Conservation (phyloP, 1,284 basidiomycete genomes). For the Cryptococcus sp. region DNA sequence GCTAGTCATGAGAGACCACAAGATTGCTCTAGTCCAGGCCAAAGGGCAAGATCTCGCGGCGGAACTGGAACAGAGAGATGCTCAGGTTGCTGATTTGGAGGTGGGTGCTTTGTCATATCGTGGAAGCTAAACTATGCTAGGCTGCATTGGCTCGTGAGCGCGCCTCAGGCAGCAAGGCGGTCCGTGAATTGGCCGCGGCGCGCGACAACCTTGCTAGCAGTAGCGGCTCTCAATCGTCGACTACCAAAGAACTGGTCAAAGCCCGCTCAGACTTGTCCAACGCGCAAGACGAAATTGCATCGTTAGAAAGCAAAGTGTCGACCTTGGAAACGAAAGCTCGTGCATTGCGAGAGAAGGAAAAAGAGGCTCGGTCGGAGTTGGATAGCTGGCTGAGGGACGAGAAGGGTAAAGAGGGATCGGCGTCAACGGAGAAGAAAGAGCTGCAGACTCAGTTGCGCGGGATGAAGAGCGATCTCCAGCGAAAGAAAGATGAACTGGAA, state of each 20-base stretch:
- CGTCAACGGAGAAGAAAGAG: conserved; percentile 33
- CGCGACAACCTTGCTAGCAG: no score
- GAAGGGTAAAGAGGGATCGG: conserved; percentile 28
- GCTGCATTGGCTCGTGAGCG: conserved; percentile 35
- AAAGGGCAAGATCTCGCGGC: conserved; percentile 35
- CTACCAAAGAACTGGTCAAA: conserved; percentile 12
- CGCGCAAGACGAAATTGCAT: conserved; percentile 17
- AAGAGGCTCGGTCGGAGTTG: conserved; percentile 32
- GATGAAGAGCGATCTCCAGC: conserved; percentile 30
- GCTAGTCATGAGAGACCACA: conserved; percentile 44
- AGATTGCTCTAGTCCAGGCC: conserved; percentile 38
- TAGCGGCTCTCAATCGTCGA: conserved; percentile 2
- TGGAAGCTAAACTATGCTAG: conserved; percentile 22
- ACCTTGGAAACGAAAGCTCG: conserved; percentile 27
- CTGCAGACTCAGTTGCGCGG: conserved; percentile 31
- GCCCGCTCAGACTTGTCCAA: conserved; percentile 9
- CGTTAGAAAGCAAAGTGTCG: conserved; percentile 28
- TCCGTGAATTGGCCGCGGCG: not conserved
- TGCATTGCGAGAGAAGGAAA: conserved; percentile 31
- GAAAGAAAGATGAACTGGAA: conserved; percentile 27
- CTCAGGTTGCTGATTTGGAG: conserved; percentile 33
- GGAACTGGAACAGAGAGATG: conserved; percentile 33
- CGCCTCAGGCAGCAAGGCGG: conserved; percentile 23
- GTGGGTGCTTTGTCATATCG: conserved; percentile 17
- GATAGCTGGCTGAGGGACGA: conserved; percentile 30